A percentile compares a stretch with the other conserved stretches of the same genome.
These are phyloP conservation scores for Eimeria falciformis DNA, from an alignment of 169 alveolate genomes.

Conservation along the genomic window DNA sequence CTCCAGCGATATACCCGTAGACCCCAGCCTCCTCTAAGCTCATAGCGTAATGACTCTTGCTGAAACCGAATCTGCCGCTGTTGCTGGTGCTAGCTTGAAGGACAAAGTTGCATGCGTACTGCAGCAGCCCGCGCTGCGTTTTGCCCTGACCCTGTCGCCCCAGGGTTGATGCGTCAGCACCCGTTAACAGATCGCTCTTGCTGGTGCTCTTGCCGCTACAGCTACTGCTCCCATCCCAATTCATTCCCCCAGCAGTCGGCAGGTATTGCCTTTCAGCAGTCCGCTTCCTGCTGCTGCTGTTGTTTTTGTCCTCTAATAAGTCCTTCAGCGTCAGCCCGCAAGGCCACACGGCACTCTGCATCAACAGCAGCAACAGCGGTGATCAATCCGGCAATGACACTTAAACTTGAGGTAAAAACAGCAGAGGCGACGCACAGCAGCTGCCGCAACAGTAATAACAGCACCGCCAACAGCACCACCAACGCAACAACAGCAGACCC, in stretches of 20 bases:
- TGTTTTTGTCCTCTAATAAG: not conserved
- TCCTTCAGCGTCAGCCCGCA: conserved; percentile 7
- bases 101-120: not conserved
- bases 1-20: not conserved
- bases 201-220: not conserved
- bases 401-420: too few relatives aligned
- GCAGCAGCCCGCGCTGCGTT: conserved; percentile 17
- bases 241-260: not conserved
- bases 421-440: not conserved
- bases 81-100: not conserved
- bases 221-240: not conserved
- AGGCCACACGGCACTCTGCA: conserved; percentile 13
- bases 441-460: not conserved
- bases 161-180: conserved; percentile 8
- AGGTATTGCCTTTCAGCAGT: not conserved
- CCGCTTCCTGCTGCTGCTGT: conserved; percentile 17
- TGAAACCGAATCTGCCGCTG: not conserved
- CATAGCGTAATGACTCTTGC: conserved; percentile 22
- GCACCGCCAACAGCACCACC: not conserved
- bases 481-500: not conserved
- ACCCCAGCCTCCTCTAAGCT: conserved; percentile 25
- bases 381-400: too few relatives aligned
- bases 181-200: not conserved
- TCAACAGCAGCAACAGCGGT: not conserved
- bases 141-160: conserved; percentile 16